Base-by-base conservation (phyloP, 1,284 basidiomycete species). In the Boletellus dicymbophilus region DNA sequence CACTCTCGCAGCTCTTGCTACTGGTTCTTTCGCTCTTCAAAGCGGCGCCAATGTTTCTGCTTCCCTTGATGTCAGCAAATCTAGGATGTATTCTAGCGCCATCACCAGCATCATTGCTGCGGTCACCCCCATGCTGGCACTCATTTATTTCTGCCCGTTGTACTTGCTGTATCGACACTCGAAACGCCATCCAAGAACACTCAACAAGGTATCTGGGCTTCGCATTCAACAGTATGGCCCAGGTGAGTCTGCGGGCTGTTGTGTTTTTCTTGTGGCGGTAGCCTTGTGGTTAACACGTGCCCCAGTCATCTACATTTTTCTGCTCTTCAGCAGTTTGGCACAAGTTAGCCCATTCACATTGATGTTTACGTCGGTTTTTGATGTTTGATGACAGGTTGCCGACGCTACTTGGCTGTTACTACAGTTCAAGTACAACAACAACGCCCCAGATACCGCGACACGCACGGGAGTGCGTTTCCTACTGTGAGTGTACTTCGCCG, bases 381-480 rank as follows among this genome's bases (percentile, higher is more conserved):
- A 48, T n/a, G n/a, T n/a, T n/a, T n/a, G n/a, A 39, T 48, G 28
- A 64, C 22, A 84, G 82, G 62, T 78, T 20, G 78, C 79, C 6
- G 65, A 78, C 28, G 65, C 76, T 37, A 76, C 72, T 51, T 84
- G 82, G 82, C 65, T 84, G 37, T 59, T 82, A 26, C 61, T 79
- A 8, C 79, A 82, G 59, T 83, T 78, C 60, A 66, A 66, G 30
- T 74, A 74, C 59, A 74, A 76, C 47, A 57, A 70, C 44, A 80
- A 79, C 37, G 77, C 73, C 50, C 79, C 82, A 4, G 74, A 74
- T 54, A 15, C 62, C 6, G 63, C 66, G 25, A 68, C 70, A 20
- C 70, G 70, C 25, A 72, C 59, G 8, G 77, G 72, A 0, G 68
- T 75, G 33, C 67, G 69, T 21, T 65, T 82, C 26, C 60, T 79